Evolutionary conservation across 306 rosid species (phyloP).

Genomic region (Vigna radiata): DNA sequence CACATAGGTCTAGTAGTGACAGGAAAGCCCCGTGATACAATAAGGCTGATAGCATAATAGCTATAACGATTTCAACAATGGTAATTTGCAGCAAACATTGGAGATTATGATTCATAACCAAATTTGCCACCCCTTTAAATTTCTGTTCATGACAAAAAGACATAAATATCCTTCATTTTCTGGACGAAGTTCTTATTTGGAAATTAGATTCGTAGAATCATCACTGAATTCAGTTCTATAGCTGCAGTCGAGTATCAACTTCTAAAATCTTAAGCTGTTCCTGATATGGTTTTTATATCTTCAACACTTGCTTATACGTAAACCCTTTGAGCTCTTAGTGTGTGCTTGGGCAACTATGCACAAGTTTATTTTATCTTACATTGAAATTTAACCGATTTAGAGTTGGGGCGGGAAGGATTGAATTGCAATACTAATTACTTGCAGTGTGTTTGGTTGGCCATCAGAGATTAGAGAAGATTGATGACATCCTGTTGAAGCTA

Average conservation of each 20-base stretch:
- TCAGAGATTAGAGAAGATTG: background rate
- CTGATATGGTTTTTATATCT: slow-evolving; percentile 5
- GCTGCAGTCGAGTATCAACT: slow-evolving; percentile 21
- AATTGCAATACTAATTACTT: background rate
- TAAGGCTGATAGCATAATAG: background rate
- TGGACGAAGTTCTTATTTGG: background rate
- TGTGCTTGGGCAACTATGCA: background rate
- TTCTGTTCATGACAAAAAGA: background rate
- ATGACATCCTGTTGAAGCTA: background rate
- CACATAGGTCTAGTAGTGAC: background rate
- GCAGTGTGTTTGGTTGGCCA: background rate
- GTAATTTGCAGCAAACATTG: background rate
- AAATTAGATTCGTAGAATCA: slow-evolving; percentile 10
- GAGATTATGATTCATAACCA: slow-evolving; percentile 14
- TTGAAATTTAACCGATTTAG: background rate
- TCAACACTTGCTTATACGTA: background rate
- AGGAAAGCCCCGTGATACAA: background rate
- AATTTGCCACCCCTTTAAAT: background rate
- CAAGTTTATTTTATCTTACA: background rate
- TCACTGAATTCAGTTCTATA: slow-evolving; percentile 22
- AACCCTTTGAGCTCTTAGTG: background rate
- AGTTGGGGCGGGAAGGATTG: background rate
- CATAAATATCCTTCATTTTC: slow-evolving; percentile 12
- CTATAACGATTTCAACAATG: background rate
- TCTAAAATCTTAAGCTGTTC: slow-evolving; percentile 12